phyloP scores from a whole-genome alignment of 2,329 filamentous ascomycete genomes.

The Pleurostoma richardsiae region DNA sequence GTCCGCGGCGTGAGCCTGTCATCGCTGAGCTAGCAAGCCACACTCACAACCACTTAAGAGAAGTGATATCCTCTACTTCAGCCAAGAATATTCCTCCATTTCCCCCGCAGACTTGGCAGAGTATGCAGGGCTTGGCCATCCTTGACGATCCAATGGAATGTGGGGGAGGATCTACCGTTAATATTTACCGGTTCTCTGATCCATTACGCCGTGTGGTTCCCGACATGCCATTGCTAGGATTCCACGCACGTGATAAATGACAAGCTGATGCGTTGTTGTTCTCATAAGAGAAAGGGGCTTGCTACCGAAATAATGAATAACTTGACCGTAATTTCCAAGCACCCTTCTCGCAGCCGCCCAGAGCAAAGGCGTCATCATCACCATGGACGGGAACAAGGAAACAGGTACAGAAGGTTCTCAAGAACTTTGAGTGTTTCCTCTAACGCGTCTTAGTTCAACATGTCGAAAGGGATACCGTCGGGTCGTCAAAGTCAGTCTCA shows the following conservation, averaged over 20 bases:
- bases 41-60: too few species aligned
- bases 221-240: not conserved
- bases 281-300: not conserved
- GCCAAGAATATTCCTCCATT: too few species aligned
- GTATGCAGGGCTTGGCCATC: too few species aligned
- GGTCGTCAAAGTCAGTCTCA: constrained; percentile 6
- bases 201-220: not conserved
- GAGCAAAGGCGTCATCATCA: not conserved
- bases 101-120: too few species aligned
- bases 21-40: too few species aligned
- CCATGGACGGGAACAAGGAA: not conserved
- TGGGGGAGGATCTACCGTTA: not conserved
- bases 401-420: not conserved
- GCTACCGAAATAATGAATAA: not conserved
- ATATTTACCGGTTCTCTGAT: not conserved
- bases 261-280: not conserved
- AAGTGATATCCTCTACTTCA: too few species aligned
- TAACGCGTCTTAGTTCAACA: not conserved
- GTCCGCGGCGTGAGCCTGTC: too few species aligned
- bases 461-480: not conserved
- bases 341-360: not conserved
- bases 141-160: too few species aligned
- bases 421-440: not conserved
- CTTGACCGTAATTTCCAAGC: not conserved
- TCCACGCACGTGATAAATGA: not conserved